These are phyloP conservation scores for Yarrowia divulgata DNA, from an alignment of 805 yeast species.

Conservation along the genomic window DNA sequence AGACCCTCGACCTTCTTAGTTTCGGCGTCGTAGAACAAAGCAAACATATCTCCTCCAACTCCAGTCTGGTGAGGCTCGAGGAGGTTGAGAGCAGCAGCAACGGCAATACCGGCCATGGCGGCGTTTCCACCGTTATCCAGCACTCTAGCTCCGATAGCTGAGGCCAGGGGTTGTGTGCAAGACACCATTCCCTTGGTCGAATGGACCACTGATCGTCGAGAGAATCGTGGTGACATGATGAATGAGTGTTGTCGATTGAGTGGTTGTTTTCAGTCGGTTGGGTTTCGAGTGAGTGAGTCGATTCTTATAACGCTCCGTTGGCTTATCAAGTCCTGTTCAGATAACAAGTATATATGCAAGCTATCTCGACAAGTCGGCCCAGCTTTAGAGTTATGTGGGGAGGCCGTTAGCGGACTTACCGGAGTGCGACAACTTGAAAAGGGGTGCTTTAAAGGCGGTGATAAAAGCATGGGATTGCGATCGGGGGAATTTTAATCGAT, in stretches of 20 bases:
- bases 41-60: conserved; percentile 59
- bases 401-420: neutral
- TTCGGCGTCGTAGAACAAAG: conserved; percentile 61
- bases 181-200: conserved; percentile 76
- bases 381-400: neutral
- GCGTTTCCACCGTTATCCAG: conserved; percentile 74
- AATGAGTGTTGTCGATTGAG: too few relatives aligned
- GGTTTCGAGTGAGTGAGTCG: too few relatives aligned
- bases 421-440: too few relatives aligned
- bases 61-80: conserved; percentile 54
- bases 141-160: conserved; percentile 72
- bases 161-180: conserved; percentile 78
- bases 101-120: conserved; percentile 55
- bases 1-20: conserved; percentile 65
- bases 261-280: too few relatives aligned
- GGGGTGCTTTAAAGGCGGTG: too few relatives aligned
- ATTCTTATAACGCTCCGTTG: too few relatives aligned
- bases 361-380: neutral
- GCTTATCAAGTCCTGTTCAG: too few relatives aligned
- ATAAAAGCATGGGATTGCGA: too few relatives aligned
- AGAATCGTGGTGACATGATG: conserved; percentile 44
- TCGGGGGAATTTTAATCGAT: too few relatives aligned
- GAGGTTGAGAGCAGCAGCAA: conserved; percentile 52
- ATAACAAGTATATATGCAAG: neutral
- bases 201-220: conserved; percentile 77